Conservation (phyloP, 108 stramenopile species). For the Hondaea fermentalgiana region DNA sequence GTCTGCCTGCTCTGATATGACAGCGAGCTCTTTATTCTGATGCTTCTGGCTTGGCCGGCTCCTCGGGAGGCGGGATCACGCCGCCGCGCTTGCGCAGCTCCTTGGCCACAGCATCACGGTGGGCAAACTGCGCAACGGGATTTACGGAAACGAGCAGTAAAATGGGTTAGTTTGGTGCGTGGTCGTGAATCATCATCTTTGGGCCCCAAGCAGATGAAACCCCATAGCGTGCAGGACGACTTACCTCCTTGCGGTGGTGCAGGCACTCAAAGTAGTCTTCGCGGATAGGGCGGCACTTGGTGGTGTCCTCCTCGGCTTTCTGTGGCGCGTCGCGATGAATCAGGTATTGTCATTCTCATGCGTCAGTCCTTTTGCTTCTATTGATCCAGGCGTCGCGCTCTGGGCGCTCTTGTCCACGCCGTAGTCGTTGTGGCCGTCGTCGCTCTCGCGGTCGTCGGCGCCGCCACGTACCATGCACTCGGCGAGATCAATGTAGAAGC, state of each 20-base stretch:
- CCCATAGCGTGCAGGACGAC: neutral
- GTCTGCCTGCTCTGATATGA: no score
- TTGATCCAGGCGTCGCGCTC: no score
- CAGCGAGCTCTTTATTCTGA: neutral
- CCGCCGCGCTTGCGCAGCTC: neutral
- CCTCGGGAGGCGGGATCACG: neutral
- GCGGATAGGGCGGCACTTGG: neutral
- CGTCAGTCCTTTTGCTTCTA: neutral
- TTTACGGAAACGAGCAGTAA: neutral
- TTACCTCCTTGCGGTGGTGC: conserved; percentile 17
- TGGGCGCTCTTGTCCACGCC: no score
- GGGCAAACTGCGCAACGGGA: neutral
- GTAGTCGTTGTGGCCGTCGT: no score
- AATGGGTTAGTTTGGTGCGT: neutral
- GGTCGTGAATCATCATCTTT: neutral
- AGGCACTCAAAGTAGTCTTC: conserved; percentile 16
- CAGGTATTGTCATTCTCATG: neutral
- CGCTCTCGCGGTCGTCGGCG: no score
- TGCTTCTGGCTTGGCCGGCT: neutral
- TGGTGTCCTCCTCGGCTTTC: neutral
- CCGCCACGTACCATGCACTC: neutral
- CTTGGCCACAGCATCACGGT: neutral
- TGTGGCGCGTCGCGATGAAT: neutral
- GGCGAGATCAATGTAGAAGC: neutral
- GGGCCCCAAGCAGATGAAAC: no score